Evolutionary conservation across 2,329 filamentous ascomycete species (phyloP).

Genomic region (Sporothrix pallida): DNA sequence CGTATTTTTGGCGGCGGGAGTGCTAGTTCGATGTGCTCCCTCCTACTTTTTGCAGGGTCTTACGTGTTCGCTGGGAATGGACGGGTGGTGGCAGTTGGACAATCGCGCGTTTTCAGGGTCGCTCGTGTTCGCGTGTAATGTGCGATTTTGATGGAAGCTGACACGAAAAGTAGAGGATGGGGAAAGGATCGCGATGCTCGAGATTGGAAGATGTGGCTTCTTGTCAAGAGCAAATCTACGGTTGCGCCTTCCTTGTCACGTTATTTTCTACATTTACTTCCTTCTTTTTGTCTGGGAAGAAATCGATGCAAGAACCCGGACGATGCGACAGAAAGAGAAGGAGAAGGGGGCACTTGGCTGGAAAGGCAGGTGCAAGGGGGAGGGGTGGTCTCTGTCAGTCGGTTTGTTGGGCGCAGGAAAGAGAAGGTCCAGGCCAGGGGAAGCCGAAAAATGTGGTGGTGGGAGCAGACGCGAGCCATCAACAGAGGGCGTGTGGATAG

Average conservation of each 20-base stretch:
- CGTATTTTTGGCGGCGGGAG: constrained; percentile 26
- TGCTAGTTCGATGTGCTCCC: constrained; percentile 14
- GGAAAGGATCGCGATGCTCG: constrained; percentile 22
- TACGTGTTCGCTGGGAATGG: constrained; percentile 14
- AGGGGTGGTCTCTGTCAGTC: not conserved
- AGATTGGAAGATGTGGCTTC: constrained; percentile 26
- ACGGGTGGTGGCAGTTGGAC: not conserved
- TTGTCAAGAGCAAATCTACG: not conserved
- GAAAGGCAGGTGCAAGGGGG: constrained; percentile 25
- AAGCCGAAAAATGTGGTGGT: constrained; percentile 17
- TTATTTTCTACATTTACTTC: not conserved
- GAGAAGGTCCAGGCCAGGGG: constrained; percentile 3
- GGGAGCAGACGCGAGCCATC: constrained; percentile 1
- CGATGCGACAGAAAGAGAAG: constrained; percentile 30
- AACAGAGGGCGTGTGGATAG: not conserved
- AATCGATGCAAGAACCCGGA: not conserved
- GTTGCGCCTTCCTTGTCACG: constrained; percentile 8
- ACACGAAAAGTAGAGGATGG: not conserved
- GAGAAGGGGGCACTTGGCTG: constrained; percentile 2
- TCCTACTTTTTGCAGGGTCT: not conserved
- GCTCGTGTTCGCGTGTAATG: not conserved
- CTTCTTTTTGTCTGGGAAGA: not conserved
- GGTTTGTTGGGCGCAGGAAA: constrained; percentile 16
- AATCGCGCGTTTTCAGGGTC: constrained; percentile 5
- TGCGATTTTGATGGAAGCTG: not conserved